A percentile compares a stretch with the other conserved stretches of the same genome.
phyloP scores from a whole-genome alignment of 257 asterid genomes.

The Penstemon eatonii region DNA sequence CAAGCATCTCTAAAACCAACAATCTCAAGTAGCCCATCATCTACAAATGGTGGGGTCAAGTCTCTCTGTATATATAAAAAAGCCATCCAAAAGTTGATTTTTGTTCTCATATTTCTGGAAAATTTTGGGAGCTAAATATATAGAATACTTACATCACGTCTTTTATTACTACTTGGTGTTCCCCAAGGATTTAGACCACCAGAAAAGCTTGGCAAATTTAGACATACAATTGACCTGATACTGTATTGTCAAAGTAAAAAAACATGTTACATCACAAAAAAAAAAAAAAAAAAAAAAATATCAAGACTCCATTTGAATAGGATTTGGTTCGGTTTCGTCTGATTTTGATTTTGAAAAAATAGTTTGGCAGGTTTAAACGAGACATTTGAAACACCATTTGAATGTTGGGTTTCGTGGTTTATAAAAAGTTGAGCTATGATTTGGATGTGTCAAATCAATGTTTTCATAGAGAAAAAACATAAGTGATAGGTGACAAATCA shows the following conservation, averaged over 20 bases:
- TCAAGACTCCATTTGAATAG: too few relatives aligned
- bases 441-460: too few relatives aligned
- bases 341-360: too few relatives aligned
- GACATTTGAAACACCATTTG: too few relatives aligned
- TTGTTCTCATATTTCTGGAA: background rate
- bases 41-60: conserved; percentile 85
- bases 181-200: conserved; percentile 99
- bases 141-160: background rate
- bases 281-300: too few relatives aligned
- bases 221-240: conserved; percentile 90
- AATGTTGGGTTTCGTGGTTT: too few relatives aligned
- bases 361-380: too few relatives aligned
- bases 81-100: conserved; percentile 15
- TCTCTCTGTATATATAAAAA: conserved; percentile 50
- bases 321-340: too few relatives aligned
- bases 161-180: conserved; percentile 58
- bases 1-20: conserved; percentile 98
- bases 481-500: too few relatives aligned
- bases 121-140: background rate
- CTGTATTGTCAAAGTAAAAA: conserved; percentile 36
- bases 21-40: conserved; percentile 83
- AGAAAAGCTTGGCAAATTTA: conserved; percentile 94
- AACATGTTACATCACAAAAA: too few relatives aligned
- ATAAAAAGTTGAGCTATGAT: too few relatives aligned
- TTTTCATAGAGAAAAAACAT: too few relatives aligned